Base-by-base conservation (phyloP, 78 protist genomes). In the Guillardia theta region DNA sequence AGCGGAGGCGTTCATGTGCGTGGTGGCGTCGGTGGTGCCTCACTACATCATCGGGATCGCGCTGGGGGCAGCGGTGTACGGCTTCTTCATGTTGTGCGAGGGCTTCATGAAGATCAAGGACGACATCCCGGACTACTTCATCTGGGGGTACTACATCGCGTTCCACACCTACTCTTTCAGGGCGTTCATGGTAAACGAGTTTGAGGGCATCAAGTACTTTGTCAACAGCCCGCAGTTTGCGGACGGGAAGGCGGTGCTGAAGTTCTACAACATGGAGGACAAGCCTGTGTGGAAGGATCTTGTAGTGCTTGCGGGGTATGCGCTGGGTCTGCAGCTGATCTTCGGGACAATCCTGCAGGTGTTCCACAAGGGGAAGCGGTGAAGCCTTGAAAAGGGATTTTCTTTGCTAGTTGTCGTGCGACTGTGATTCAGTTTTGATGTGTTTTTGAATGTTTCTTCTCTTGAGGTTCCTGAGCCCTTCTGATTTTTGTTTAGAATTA, bases 21-120 rank as follows among this genome's bases (percentile, higher is more conserved):
- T 80, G 43, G 6, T 80, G 43, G 88, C 88, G 48, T 39, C 47
- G 43, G 30, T 80, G 43, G 88, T 80, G 37, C 88, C 88, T 5
- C 88, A 80, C 88, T 80, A 80, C 88, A 80, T 80, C 88, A 80
- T 80, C 8, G 88, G 88, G 48, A 80, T 80, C 47, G 88, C 88
- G 70, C 70, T 27, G 70, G 70, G 70, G 3, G 70, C 70, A 30
- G 70, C 54, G 8, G 44, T 80, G 44, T 80, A 80, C 88, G 88
- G 88, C 37, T 80, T 80, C 47, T 80, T 80, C 88, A 80, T 80
- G 88, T 41, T 80, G 48, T 80, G 88, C 88, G 54, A 80, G 33
- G 88, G 88, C 88, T 80, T 80, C 47, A 21, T 80, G 48, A n/a
- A 36, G 22, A 44, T 80, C 54, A 19, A n/a, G 37, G 3, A 10